Base-by-base conservation (phyloP, 1,284 basidiomycete genomes). In the Cryptococcus sp. region DNA sequence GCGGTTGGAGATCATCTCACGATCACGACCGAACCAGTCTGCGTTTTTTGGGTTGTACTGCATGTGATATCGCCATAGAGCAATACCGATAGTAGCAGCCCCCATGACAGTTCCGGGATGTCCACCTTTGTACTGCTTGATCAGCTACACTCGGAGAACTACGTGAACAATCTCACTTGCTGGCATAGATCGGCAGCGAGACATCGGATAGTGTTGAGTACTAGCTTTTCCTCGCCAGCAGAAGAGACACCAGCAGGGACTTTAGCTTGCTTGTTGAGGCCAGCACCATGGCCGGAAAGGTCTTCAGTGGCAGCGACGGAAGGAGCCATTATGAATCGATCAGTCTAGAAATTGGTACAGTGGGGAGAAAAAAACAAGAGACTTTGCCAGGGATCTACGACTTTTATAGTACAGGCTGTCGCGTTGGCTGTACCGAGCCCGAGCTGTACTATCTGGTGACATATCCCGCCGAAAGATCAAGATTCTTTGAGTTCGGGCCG, bases 71-170 rank as follows among this genome's bases (percentile, higher is more conserved):
- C 59, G 47, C 66, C 66, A 71, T 11, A 71, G 55, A 14, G 67
- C 67, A 31, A 69, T 57, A 32, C 63, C 69, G 43, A 69, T 69
- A 7, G 62, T 61, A 2, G 69, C 67, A 7, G 69, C 69, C 22
- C 71, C 76, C 75, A 77, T 77, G 56, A 76, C 73, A 22, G 75
- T 76, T 54, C 76, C 76, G 7, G 75, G 75, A 57, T 77, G 76
- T 46, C 76, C 76, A n/a, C 69, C 69, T 52, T 70, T 71, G 63
- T 62, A 71, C 54, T 64, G 52, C 7, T 5, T 28, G 32, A 25
- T 36, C 18, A 46, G 21, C 39, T 18, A 1, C 1, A 19, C 22
- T 23, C 23, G 7, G 42, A 19, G 45, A 22, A 2, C 21, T 19
- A n/a, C 14, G 21, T 2, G 22, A 16, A 19, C 23, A 7, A 23